Percentiles rank a stretch among this genome's conserved stretches.
Conservation (phyloP, 768 basidiomycete species). For the Boletus subparvulus region DNA sequence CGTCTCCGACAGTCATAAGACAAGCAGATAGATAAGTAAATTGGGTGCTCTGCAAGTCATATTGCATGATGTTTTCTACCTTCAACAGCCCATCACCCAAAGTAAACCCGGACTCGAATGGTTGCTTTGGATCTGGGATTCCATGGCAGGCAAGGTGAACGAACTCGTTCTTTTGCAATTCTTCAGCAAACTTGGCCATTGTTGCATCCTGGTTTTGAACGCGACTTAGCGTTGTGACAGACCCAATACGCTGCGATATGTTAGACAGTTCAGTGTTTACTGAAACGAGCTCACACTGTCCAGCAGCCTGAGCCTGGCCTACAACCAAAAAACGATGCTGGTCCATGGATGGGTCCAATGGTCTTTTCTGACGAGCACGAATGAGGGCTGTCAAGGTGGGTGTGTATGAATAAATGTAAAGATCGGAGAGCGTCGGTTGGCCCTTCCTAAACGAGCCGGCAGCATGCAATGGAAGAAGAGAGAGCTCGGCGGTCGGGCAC, state of each 20-base stretch:
- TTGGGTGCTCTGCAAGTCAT: not conserved
- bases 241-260: not conserved
- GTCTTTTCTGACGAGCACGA: not conserved
- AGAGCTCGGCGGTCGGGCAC: too few species aligned
- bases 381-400: slow-evolving; percentile 2
- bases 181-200: not conserved
- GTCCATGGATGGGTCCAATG: not conserved
- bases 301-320: not conserved
- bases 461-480: too few species aligned
- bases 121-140: not conserved
- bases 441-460: not conserved
- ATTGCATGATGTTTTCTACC: slow-evolving; percentile 5
- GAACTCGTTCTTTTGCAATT: not conserved
- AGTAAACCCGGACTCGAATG: slow-evolving; percentile 19
- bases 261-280: not conserved
- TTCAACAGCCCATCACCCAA: not conserved
- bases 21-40: slow-evolving; percentile 28
- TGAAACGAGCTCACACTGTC: not conserved
- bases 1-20: slow-evolving; percentile 3
- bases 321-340: slow-evolving; percentile 3
- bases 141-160: slow-evolving; percentile 26
- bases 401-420: slow-evolving; percentile 7
- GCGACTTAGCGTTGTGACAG: not conserved
- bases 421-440: not conserved
- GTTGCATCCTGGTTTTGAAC: not conserved